A percentile compares a stretch with the other conserved stretches of the same genome.
phyloP scores from a whole-genome alignment of 805 yeast genomes.

The Alloascoidea africana region DNA sequence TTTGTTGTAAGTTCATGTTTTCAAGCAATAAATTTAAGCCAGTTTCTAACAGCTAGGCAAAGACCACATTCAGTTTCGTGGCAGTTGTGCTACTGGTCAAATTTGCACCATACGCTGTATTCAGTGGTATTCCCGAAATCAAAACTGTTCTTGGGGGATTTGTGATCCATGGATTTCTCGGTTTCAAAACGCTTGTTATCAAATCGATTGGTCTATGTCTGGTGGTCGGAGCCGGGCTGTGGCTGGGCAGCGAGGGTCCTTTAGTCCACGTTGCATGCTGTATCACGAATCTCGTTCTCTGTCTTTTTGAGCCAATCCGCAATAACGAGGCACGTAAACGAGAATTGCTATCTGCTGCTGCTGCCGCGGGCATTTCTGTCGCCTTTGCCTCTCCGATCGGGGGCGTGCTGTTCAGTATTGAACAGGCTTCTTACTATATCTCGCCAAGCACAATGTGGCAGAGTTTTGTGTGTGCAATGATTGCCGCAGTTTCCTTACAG shows the following conservation, averaged over 20 bases:
- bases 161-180: constrained; percentile 36
- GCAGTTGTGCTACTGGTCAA: constrained; percentile 19
- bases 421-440: constrained; percentile 49
- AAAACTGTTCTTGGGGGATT: constrained; percentile 56
- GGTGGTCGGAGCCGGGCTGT: constrained; percentile 61
- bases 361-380: constrained; percentile 73
- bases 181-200: constrained; percentile 31
- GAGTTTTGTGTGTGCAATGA: constrained; percentile 65
- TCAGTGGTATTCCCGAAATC: constrained; percentile 64
- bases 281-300: constrained; percentile 26
- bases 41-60: too few relatives aligned
- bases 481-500: constrained; percentile 49
- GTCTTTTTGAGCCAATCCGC: constrained; percentile 15
- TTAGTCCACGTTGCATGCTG: constrained; percentile 67
- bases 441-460: constrained; percentile 65
- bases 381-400: constrained; percentile 85
- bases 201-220: constrained; percentile 46
- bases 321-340: constrained; percentile 42
- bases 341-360: constrained; percentile 56
- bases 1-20: constrained; percentile 55
- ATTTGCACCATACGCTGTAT: constrained; percentile 23
- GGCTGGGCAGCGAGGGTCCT: constrained; percentile 85
- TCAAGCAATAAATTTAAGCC: constrained; percentile 46
- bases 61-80: constrained; percentile 6
- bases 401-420: constrained; percentile 68